phyloP scores from a whole-genome alignment of 2,329 filamentous ascomycete genomes.

The Berkeleyomyces basicola region DNA sequence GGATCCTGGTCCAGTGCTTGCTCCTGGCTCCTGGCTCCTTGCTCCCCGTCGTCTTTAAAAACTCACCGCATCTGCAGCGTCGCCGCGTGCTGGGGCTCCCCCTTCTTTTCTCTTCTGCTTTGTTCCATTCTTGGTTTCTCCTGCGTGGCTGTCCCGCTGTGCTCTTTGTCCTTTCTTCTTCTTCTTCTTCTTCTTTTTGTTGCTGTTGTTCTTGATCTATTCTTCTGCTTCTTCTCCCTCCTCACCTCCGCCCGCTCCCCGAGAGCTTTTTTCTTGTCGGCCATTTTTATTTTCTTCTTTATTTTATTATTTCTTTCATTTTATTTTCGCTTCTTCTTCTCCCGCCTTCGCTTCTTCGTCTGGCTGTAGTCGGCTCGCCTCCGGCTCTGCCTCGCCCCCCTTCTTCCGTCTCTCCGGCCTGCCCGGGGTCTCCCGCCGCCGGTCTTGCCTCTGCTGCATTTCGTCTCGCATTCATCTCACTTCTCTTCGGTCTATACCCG shows the following conservation, averaged over 20 bases:
- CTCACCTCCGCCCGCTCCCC: constrained; percentile 1
- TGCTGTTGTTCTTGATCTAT: constrained; percentile 7
- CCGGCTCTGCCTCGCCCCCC: constrained; percentile 1
- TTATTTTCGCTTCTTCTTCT: constrained; percentile 8
- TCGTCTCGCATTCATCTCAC: constrained; percentile 1
- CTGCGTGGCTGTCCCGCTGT: neutral
- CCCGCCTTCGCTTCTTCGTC: constrained; percentile 4
- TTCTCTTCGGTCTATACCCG: constrained; percentile 15
- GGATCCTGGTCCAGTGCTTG: neutral
- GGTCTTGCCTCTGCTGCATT: constrained; percentile 3
- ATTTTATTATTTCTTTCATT: constrained; percentile 7
- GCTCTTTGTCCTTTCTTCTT: constrained; percentile 1
- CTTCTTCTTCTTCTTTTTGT: constrained; percentile 7
- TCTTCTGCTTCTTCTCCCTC: constrained; percentile 6
- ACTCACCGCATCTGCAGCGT: constrained; percentile 8
- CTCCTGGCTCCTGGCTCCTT: neutral
- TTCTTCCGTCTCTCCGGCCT: neutral
- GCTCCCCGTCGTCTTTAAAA: constrained; percentile 1
- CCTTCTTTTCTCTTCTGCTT: constrained; percentile 1
- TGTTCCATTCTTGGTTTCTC: constrained; percentile 3
- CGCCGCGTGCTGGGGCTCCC: neutral
- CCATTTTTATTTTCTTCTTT: constrained; percentile 9
- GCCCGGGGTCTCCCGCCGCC: neutral
- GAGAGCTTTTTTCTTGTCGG: constrained; percentile 3
- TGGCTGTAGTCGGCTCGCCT: neutral